Base-by-base conservation (phyloP, 176 grass and related monocot genomes). In the Phyllostachys edulis region DNA sequence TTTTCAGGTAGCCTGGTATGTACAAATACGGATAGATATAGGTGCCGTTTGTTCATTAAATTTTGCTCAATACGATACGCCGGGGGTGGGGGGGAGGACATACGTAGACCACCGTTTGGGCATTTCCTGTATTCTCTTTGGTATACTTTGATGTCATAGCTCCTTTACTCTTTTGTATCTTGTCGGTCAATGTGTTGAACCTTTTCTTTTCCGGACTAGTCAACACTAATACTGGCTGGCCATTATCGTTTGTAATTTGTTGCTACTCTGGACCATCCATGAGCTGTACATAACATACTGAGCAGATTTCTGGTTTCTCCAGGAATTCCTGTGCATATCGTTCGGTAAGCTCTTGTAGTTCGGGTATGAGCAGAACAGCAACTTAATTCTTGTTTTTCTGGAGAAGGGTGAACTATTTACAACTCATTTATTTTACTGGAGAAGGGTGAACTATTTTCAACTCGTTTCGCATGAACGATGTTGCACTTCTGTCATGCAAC, bases 1-100 rank as follows among this genome's bases (percentile, higher is more conserved):
- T 57, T 85, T 77, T 16, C 61, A 69, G 75, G 68, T 90, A 80
- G 89, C 69, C 42, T 87, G 81, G 64, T 91, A 91, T 69, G n/a
- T 84, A 87, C 20, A 79, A 60, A 80, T 87, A 52, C 61, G 76
- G 36, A 38, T 80, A 90, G 69, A 84, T 76, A 68, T 79, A 90
- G 80, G 44, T 79, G 42, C 61, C 69, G 29, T 84, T 84, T 84
- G 52, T 87, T 75, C 50, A 80, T 90, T 87, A 10, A 59, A 32
- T 90, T 84, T 86, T 78, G 41, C 49, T 75, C 45, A 0, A 51
- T 63, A 79, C 10, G 6, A 71, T 90, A 87, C n/a, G n/a, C n/a
- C n/a, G n/a, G n/a, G n/a, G n/a, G n/a, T n/a, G n/a, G 40, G 8
- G 9, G 40, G 8, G 6, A 40, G 24, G 13, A 79, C 5, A 73